Evolutionary conservation across 1,139 yeast species (phyloP).

Genomic region (Pichia sp.): DNA sequence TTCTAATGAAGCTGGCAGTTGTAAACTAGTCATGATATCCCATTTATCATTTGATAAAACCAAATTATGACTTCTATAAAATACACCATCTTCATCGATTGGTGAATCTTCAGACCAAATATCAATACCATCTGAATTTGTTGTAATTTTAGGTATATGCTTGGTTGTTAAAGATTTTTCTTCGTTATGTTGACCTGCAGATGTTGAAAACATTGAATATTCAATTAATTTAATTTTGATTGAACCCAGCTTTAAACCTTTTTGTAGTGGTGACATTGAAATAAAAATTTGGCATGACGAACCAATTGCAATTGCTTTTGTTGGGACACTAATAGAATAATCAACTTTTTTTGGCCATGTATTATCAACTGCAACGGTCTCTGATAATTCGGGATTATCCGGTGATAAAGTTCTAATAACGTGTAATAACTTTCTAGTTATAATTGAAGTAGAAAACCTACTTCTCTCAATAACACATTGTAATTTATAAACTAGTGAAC

Average conservation of each 20-base stretch:
- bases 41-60: constrained; percentile 57
- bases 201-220: constrained; percentile 55
- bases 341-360: constrained; percentile 96
- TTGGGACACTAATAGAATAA: constrained; percentile 78
- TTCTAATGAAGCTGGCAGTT: constrained; percentile 65
- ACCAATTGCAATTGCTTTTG: constrained; percentile 88
- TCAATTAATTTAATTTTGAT: constrained; percentile 65
- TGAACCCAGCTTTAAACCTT: constrained; percentile 73
- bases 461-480: constrained; percentile 83
- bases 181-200: constrained; percentile 46
- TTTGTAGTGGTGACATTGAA: constrained; percentile 69
- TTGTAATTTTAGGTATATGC: constrained; percentile 28
- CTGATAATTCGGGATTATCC: constrained; percentile 82
- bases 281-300: constrained; percentile 66
- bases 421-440: constrained; percentile 68
- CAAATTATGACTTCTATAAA: constrained; percentile 25
- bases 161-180: constrained; percentile 51
- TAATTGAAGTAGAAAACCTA: constrained; percentile 58
- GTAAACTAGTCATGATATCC: constrained; percentile 59
- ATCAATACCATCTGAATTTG: constrained; percentile 34
- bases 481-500: constrained; percentile 67
- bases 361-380: constrained; percentile 90
- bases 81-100: constrained; percentile 28
- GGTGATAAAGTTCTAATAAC: constrained; percentile 85
- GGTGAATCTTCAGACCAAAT: constrained; percentile 28